A percentile compares a stretch with the other conserved stretches of the same genome.
Evolutionary conservation across 306 rosid species (phyloP).

Genomic region (Mimosa bimucronata): DNA sequence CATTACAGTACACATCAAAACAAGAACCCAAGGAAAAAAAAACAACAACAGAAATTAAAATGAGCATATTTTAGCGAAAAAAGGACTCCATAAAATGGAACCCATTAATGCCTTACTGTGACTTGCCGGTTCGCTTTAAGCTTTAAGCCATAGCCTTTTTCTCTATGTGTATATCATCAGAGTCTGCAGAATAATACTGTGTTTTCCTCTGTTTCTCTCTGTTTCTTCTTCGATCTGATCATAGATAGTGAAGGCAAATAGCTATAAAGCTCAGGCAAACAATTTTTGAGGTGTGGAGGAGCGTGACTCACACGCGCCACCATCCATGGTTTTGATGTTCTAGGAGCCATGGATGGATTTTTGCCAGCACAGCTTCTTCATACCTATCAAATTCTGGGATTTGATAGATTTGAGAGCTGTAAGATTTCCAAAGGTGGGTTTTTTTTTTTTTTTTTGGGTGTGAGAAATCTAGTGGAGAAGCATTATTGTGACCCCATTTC

Average conservation of each 20-base stretch:
- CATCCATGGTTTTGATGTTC: slow-evolving; percentile 35
- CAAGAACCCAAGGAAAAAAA: slow-evolving; percentile 14
- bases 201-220: background rate
- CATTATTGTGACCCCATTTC: slow-evolving; percentile 40
- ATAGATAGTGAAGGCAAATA: slow-evolving; percentile 12
- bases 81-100: slow-evolving; percentile 45
- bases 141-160: slow-evolving; percentile 39
- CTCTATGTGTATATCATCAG: background rate
- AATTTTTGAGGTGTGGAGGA: slow-evolving; percentile 44
- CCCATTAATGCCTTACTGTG: slow-evolving; percentile 72
- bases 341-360: slow-evolving; percentile 47
- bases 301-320: slow-evolving; percentile 42
- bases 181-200: slow-evolving; percentile 6
- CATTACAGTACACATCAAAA: slow-evolving; percentile 35
- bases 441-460: slow-evolving; percentile 13
- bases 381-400: slow-evolving; percentile 41
- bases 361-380: slow-evolving; percentile 44
- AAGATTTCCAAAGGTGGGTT: slow-evolving; percentile 27
- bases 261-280: slow-evolving; percentile 51
- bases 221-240: slow-evolving; percentile 28
- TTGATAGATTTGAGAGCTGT: slow-evolving; percentile 36
- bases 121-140: slow-evolving; percentile 83
- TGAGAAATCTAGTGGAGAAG: slow-evolving; percentile 53
- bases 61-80: slow-evolving; percentile 33
- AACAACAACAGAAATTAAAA: slow-evolving; percentile 18